Base-by-base conservation (phyloP, 2,329 filamentous ascomycete species). In the Xylariaceae sp. region DNA sequence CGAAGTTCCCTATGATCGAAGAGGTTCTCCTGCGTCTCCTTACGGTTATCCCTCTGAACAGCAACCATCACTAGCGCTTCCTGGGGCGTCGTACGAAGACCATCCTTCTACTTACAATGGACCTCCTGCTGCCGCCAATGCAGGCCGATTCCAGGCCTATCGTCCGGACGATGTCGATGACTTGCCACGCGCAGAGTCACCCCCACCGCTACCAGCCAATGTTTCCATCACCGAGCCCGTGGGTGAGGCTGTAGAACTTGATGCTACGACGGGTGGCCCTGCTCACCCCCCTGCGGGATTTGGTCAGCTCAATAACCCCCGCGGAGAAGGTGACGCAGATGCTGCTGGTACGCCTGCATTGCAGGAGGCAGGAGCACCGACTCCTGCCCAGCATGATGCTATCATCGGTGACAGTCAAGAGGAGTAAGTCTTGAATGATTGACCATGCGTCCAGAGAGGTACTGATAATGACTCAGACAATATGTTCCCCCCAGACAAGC, bases 231-330 rank as follows among this genome's bases (percentile, higher is more conserved):
- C 66, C 51, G 64, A 68, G n/a, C 66, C 72, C 39, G 72, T 86
- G 10, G 86, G 86, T 8, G 87, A 88, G 68, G 85, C 88, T 2
- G 82, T 92, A 56, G 91, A 94, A 72, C 92, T 95, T 89, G 88
- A 92, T 71, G 86, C 87, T 39, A 78, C 80, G n/a, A 78, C 78
- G n/a, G 80, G 80, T 45, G 80, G 78, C 56, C 80, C 81, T n/a
- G 72, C 73, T 57, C 75, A 73, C 34, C 63, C 75, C 2, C 76
- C 75, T 11, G 67, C 67, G 45, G 75, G 73, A 11, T 79, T 76
- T 63, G 79, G 75, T 17, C 77, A 79, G 58, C 80, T 78, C 58
- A 76, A 72, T 35, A 70, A 76, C 54, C 73, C 75, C 42, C 72
- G 84, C 15, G 76, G 80, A 53, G 87, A 89, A 56, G 88, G 83